Base-by-base conservation (phyloP, 2,329 filamentous ascomycete genomes). In the Rhynchosporium agropyri region DNA sequence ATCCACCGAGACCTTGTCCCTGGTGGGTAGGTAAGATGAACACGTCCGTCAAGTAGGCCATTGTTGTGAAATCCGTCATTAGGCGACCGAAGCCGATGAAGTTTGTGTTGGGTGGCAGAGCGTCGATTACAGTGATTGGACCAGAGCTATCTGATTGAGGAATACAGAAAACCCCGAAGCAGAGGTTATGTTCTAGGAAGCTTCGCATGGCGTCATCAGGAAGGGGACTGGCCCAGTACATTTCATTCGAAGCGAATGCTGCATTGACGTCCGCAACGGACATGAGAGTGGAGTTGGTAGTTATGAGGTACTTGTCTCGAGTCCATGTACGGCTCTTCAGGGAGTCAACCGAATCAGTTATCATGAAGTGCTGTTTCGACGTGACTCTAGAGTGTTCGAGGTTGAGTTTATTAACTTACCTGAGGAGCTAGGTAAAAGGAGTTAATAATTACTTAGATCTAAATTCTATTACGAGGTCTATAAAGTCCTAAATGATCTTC, bases 21-120 rank as follows among this genome's bases (percentile, higher is more conserved):
- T 88, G 86, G 69, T 85, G 83, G 43, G 80, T 78, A 0, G 82
- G 79, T 2, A 83, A 74, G 28, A 90, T 78, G 72, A 87, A 90
- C 38, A 90, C 84, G 69, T 91, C 89, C 26, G 87, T 88, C 42
- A 89, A 75, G 68, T 89, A 91, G 49, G 83, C 85, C 68, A 90
- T 85, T 0, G 87, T 89, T 50, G 84, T 80, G 69, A 83, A 83
- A 74, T 91, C 89, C 4, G 89, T 92, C 57, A 91, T 77, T 28
- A 89, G 75, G 28, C 89, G 80, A 1, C 80, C 81, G 62, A 87
- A 79, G 1, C 85, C 86, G 53, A 88, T 77, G 51, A 65, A 55
- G 15, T 42, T 50, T 59, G 56, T 28, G 74, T 29, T 73, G 72
- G 15, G 64, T 67, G 9, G 62, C 38, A 31, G 20, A 26, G 20